Evolutionary conservation across 257 asterid genomes (phyloP), one percentile per base, ranked within the genome.

Genomic region (Capsicum rhomboideum): DNA sequence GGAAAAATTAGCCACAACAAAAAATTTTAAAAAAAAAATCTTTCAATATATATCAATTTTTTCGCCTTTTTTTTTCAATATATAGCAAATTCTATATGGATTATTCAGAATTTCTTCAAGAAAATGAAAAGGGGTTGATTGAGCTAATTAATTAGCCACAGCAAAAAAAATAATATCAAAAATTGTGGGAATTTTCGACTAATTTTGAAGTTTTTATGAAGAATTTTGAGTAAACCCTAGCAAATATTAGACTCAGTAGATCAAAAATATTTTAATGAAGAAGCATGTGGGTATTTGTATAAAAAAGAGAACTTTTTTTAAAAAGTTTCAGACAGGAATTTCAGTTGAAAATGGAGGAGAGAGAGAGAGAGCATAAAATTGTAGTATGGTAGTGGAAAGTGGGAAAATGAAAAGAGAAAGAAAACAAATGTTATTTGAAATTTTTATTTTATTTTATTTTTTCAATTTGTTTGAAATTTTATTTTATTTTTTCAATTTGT

Each of bases 191-290:
- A 21, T 20, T 46, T 34, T 56, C 44, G 29, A 55, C 46, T 23
- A 86, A 55, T 74, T 72, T 2, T 34, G 40, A 34, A 34, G 40
- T 34, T 34, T 34, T 34, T 34, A 34, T 34, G 37, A 4, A 50
- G 44, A 49, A 75, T 26, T 75, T 61, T 52, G 50, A 78, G 84
- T 78, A 88, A 88, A 88, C 90, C 90, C 87, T 84, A 83, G 78
- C 46, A 84, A 86, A 14, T 61, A 49, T 29, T 78, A 2, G 80
- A 78, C 81, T 49, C 79, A 16, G 40, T 31, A 50, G 63, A 77
- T 77, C 81, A 77, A 77, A 77, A 49, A 49, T 77, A 77, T 68
- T 28, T 71, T 80, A 68, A 44, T 54, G 71, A 87, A 67, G 68
- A 6, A 21, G 44, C 80, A 85, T 64, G 81, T 78, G 84, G 6